Conservation (phyloP, 306 rosid species). For the Fragaria iinumae region DNA sequence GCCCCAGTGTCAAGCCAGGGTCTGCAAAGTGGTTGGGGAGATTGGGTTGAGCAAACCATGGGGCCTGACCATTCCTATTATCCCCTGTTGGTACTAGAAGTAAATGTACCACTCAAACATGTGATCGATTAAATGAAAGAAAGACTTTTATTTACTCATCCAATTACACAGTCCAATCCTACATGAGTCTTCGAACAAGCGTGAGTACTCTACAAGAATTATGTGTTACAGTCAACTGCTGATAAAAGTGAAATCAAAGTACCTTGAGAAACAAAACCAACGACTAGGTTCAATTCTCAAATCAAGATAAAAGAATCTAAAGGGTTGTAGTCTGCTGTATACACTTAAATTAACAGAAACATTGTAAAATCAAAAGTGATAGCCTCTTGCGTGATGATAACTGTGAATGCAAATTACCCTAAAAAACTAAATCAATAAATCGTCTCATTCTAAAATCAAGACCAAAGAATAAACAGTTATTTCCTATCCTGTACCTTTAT, state of each 20-base stretch:
- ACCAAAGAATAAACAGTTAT: not conserved
- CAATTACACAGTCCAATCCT: not conserved
- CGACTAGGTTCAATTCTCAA: not conserved
- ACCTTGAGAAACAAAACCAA: constrained; percentile 1
- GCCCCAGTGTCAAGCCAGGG: not conserved
- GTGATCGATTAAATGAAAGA: not conserved
- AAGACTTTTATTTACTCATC: not conserved
- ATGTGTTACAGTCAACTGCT: constrained; percentile 6
- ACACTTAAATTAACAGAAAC: not conserved
- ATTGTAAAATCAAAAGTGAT: not conserved
- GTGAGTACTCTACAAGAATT: constrained; percentile 6
- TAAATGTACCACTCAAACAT: not conserved
- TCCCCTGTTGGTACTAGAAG: not conserved
- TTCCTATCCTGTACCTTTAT: constrained; percentile 57
- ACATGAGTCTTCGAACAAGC: not conserved
- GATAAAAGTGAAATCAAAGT: constrained; percentile 9
- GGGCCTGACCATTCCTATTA: not conserved
- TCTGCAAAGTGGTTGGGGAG: not conserved
- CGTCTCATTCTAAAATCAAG: not conserved
- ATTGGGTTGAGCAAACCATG: not conserved
- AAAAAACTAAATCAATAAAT: not conserved
- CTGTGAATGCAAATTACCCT: constrained; percentile 6
- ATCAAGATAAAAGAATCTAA: constrained; percentile 7
- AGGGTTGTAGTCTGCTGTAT: not conserved
- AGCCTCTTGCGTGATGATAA: constrained; percentile 19